Conservation (phyloP, 805 yeast genomes). For the Sugiyamaella floridensis region DNA sequence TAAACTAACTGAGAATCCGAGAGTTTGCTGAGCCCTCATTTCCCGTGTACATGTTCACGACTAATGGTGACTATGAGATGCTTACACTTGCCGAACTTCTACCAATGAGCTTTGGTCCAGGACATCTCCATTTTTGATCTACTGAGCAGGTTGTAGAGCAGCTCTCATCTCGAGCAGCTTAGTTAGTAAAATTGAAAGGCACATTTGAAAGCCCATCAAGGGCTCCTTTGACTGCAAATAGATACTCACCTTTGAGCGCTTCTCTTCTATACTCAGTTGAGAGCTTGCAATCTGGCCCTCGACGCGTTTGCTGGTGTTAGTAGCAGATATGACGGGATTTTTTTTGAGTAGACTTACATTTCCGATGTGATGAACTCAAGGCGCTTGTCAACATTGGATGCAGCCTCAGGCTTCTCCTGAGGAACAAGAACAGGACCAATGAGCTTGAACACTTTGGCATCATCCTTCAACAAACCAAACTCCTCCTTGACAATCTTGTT, state of each 20-base stretch:
- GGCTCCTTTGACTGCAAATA: not conserved
- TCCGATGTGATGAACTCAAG: constrained; percentile 79
- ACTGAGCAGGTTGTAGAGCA: not conserved
- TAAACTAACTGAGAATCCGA: constrained; percentile 38
- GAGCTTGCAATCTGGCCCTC: constrained; percentile 59
- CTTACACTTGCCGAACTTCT: constrained; percentile 56
- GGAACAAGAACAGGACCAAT: constrained; percentile 91
- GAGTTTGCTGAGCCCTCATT: constrained; percentile 56
- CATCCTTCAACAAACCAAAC: constrained; percentile 56
- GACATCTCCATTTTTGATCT: constrained; percentile 36
- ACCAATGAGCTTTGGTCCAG: constrained; percentile 87
- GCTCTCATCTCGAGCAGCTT: not conserved
- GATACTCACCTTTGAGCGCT: constrained; percentile 42
- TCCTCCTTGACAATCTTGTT: constrained; percentile 82
- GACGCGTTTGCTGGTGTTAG: constrained; percentile 42
- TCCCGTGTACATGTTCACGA: constrained; percentile 64
- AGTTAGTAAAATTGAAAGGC: not conserved
- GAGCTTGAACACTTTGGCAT: constrained; percentile 74
- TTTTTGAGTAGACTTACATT: constrained; percentile 36
- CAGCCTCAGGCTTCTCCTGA: constrained; percentile 79
- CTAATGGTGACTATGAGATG: constrained; percentile 30
- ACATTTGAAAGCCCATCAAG: not conserved
- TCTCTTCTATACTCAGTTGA: constrained; percentile 49
- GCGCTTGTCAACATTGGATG: constrained; percentile 77
- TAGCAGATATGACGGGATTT: not conserved